Evolutionary conservation across 208 protist genomes (phyloP), one percentile per base, ranked within the genome.

Genomic region (Porcisia hertigi): DNA sequence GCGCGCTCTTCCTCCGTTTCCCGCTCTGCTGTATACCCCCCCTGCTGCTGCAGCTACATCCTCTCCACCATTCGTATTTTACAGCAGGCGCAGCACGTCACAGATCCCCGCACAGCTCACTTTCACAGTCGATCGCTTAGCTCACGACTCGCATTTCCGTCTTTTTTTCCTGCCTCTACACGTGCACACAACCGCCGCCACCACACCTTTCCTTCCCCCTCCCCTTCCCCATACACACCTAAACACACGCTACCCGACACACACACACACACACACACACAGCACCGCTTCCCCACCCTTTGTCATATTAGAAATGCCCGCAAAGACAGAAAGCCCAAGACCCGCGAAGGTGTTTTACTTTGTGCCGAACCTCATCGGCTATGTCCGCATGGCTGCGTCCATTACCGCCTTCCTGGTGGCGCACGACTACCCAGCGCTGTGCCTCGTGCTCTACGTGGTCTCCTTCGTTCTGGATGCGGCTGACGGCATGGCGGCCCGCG

Each of bases 361-460:
- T 62, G 92, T 96, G 70, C 97, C 97, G 18, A 98, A 98, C 71
- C 59, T 98, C 9, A 98, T 98, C 71, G 97, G 97, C 54, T 98
- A 98, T 74, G 67, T 62, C 25, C 88, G 97, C 60, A 91, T 98
- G 34, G 71, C 85, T 1, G 63, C 95, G 7, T 85, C 90, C 2
- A 62, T 98, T 20, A 54, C 84, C 0, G 88, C 93, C n/a, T 98
- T 92, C 73, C 80, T 66, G 74, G 78, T 96, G 18, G 85, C 92
- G n/a, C 75, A 87, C n/a, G 67, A 87, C 66, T 77, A 88, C 59
- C 96, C 94, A 3, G 41, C 66, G 30, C 52, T 96, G 34, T 97
- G 96, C 52, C 77, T 98, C 23, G 34, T 87, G 8, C 72, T 89
- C 53, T 99, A 99, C 85, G 83, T 84, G 6, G 0, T 84, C 23